Base-by-base conservation (phyloP, 495 filamentous ascomycete genomes). In the Penicillium cinerascens region DNA sequence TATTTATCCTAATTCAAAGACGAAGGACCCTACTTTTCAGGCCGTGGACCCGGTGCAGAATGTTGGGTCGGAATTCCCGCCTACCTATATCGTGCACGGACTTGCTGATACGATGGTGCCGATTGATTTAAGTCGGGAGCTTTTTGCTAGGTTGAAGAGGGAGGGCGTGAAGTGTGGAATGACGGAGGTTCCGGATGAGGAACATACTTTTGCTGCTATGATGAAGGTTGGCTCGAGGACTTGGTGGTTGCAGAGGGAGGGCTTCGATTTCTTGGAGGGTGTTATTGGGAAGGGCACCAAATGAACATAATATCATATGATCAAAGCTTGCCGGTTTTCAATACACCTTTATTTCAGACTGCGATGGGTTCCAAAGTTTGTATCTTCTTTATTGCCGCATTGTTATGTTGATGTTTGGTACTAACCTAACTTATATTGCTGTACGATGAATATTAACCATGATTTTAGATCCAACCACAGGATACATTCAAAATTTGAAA, bases 201-300 rank as follows among this genome's bases (percentile, higher is more conserved):
- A 63, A 18, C 68, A 73, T 56, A 71, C 70, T 21, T 73, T 73
- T 60, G 61, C 64, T 13, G 55, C 59, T 44, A 60, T 57, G 43
- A 73, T 73, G 67, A 23, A 64, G 58, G 64, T 68, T 51, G 68
- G 70, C 2, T 59, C 59, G 37, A 51, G 43, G 61, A 71, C 66
- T 40, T 69, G 69, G 69, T 59, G 58, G 50, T 57, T 63, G 57
- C 65, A 69, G 55, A 56, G 67, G 41, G 26, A 60, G 52, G 69
- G 67, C 22, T 72, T 72, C 60, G 64, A 70, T 40, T 72, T 70
- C 42, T 54, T 72, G 37, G 67, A 70, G 55, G 23, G 43, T 18
- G 36, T 70, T 44, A 65, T 68, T 52, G 60, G 60, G 20, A 52
- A 41, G n/a, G 60, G 56, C n/a, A n/a, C n/a, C n/a, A n/a, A n/a